Evolutionary conservation across 1,284 basidiomycete genomes (phyloP).

Genomic region (Porodaedalea pini): DNA sequence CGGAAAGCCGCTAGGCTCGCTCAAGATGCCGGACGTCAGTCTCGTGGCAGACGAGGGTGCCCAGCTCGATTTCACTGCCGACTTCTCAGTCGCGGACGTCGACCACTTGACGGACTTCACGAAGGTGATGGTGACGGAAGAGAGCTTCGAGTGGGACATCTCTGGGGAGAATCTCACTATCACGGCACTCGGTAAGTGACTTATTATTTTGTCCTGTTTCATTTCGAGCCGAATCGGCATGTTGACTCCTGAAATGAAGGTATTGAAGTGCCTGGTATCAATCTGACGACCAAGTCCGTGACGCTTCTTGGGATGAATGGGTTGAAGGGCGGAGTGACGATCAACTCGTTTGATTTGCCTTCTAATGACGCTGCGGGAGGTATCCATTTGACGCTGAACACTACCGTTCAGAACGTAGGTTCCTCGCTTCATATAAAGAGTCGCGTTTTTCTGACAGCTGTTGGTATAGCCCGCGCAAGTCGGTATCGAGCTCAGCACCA

Average conservation of each 20-base stretch:
- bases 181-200: slow-evolving; percentile 48
- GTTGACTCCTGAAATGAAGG: slow-evolving; percentile 33
- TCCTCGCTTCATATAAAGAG: background rate
- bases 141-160: slow-evolving; percentile 74
- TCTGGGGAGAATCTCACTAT: slow-evolving; percentile 64
- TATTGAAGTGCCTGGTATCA: slow-evolving; percentile 54
- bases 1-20: slow-evolving; percentile 55
- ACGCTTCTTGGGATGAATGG: slow-evolving; percentile 72
- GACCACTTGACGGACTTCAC: slow-evolving; percentile 65
- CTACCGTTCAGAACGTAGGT: slow-evolving; percentile 59
- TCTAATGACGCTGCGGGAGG: slow-evolving; percentile 73
- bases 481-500: slow-evolving; percentile 61
- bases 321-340: slow-evolving; percentile 58
- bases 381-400: slow-evolving; percentile 63
- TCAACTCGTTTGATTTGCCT: slow-evolving; percentile 72
- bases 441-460: background rate
- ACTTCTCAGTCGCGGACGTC: slow-evolving; percentile 61
- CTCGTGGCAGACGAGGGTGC: slow-evolving; percentile 63
- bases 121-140: slow-evolving; percentile 59
- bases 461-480: slow-evolving; percentile 65
- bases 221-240: too few relatives aligned
- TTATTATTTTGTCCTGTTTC: background rate
- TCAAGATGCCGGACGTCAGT: slow-evolving; percentile 60
- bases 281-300: slow-evolving; percentile 56
- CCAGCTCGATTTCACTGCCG: slow-evolving; percentile 50